Base-by-base conservation (phyloP, 371 early-diverging fungal genomes). In the Mucor irregularis region DNA sequence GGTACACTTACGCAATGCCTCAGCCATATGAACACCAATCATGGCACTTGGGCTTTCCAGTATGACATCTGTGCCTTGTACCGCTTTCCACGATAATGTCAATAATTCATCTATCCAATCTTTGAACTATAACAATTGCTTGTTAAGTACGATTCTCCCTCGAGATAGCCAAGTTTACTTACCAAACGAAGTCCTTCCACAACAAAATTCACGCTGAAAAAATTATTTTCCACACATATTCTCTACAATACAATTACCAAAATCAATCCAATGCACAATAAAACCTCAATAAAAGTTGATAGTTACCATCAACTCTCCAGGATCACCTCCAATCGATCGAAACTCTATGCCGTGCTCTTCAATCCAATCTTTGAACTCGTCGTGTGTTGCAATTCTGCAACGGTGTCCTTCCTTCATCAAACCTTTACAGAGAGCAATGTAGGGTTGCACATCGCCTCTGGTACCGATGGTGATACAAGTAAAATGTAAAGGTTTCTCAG, bases 371-470 rank as follows among this genome's bases (percentile, higher is more conserved):
- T 82, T 71, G 56, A 86, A 92, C 52, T 92, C 92, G 25, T 69
- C 78, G 56, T 90, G 91, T 0, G 92, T 88, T 1, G 90, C 88
- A 35, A 92, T 91, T 28, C 87, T 79, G 49, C 88, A 88, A 14
- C 64, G 67, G 56, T 92, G 93, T 1, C 91, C 91, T 57, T 89
- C 81, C 35, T 69, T 71, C 80, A 82, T 81, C 9, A 93, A 65
- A 2, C 83, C 78, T 71, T 92, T 90, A 66, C 89, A 86, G 11
- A 91, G 74, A 0, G 92, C 91, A 66, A 93, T 89, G 49, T 89
- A 93, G 0, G 92, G 93, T 58, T 93, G 90, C 0, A 93, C 91
- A 67, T 92, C 93, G 6, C 93, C 93, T 31, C 93, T 80, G 7
- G 90, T 88, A n/a, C 93, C 93, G 55, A 93, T 90, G 0, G 92